phyloP scores from a whole-genome alignment of 2,329 filamentous ascomycete genomes.

The Colletotrichum scovillei region DNA sequence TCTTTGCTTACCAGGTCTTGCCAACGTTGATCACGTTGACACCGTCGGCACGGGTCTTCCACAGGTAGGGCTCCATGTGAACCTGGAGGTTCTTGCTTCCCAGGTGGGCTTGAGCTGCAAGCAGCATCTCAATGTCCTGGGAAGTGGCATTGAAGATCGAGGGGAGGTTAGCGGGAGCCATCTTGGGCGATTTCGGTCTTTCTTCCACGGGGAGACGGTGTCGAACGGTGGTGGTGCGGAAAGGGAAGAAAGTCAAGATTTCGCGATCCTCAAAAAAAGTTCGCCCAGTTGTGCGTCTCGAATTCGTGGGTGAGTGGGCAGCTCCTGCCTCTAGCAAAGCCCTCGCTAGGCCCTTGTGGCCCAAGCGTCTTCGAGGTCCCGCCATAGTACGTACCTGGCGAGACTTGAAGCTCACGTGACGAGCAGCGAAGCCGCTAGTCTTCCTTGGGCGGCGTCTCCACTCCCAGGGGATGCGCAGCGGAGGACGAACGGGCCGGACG shows the following conservation, averaged over 20 bases:
- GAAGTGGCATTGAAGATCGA: conserved; percentile 95
- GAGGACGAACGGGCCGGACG: neutral
- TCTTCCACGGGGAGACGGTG: conserved; percentile 35
- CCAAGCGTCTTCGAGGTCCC: neutral
- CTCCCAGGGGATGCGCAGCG: neutral
- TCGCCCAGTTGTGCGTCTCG: conserved; percentile 17
- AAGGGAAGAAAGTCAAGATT: conserved; percentile 20
- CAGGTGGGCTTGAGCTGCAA: conserved; percentile 95
- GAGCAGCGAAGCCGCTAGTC: neutral
- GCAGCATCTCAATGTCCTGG: conserved; percentile 99
- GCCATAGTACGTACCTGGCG: neutral
- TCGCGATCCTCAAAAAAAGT: conserved; percentile 27
- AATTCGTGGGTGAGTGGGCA: conserved; percentile 22
- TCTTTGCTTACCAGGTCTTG: conserved; percentile 94
- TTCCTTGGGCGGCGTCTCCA: neutral
- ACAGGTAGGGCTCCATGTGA: conserved; percentile 99
- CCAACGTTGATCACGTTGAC: conserved; percentile 99
- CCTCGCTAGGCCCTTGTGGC: neutral
- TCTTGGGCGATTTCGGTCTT: conserved; percentile 64
- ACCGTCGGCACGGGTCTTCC: conserved; percentile 99
- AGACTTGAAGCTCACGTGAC: neutral
- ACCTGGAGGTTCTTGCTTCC: conserved; percentile 99
- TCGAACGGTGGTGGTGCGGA: conserved; percentile 40
- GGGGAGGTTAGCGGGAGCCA: conserved; percentile 96
- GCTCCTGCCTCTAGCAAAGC: neutral